Evolutionary conservation across 2,329 filamentous ascomycete genomes (phyloP).

Genomic region (Phaeoacremonium minimum): DNA sequence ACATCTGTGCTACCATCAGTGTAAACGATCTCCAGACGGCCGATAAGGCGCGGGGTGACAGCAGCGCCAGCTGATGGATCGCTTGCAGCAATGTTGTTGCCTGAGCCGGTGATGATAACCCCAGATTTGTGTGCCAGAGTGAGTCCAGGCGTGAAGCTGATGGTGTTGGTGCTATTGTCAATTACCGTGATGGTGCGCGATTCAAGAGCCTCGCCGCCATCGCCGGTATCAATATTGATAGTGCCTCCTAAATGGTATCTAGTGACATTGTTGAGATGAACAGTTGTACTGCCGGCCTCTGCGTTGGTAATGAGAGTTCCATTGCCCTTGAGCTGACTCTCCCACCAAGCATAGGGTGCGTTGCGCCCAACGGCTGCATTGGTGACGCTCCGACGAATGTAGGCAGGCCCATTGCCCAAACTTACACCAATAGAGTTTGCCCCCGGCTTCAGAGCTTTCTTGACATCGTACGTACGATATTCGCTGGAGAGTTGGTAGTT

Average conservation of each 20-base stretch:
- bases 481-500: conserved; percentile 8
- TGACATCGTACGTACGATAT: conserved; percentile 7
- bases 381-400: conserved; percentile 3
- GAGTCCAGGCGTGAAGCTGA: conserved; percentile 2
- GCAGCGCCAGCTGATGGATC: conserved; percentile 6
- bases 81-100: conserved; percentile 7
- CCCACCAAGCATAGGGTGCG: conserved; percentile 6
- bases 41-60: conserved; percentile 7
- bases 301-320: conserved; percentile 2
- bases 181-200: conserved; percentile 3
- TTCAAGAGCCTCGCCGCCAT: conserved; percentile 5
- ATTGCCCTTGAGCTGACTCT: conserved; percentile 7
- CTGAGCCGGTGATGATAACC: conserved; percentile 5
- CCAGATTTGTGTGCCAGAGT: too few relatives aligned
- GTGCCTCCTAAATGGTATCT: conserved; percentile 4
- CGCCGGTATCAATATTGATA: conserved; percentile 5
- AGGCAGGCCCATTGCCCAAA: conserved; percentile 6
- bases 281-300: background rate
- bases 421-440: conserved; percentile 5
- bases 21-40: conserved; percentile 7
- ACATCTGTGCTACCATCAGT: background rate
- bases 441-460: background rate
- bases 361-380: conserved; percentile 6
- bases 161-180: background rate
- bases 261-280: background rate